A percentile compares a stretch with the other conserved stretches of the same genome.
Conservation (phyloP, 768 basidiomycete genomes). For the Plicaturopsis crispa region DNA sequence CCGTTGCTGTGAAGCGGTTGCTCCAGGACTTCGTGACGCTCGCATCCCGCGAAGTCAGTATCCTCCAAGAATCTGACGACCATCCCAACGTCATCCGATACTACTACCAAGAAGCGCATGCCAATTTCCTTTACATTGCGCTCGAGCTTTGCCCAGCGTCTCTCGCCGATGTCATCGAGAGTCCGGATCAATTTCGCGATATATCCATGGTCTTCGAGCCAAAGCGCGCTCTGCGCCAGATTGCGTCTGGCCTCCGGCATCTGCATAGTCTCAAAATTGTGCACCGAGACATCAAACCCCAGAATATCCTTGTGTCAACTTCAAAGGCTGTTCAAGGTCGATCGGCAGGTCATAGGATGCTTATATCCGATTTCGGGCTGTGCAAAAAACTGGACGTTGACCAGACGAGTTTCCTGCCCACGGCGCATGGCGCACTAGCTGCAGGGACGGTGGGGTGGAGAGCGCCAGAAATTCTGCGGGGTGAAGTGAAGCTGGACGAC, state of each 20-base stretch:
- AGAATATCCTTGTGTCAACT: slow-evolving; percentile 86
- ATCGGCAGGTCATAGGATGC: slow-evolving; percentile 59
- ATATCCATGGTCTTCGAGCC: slow-evolving; percentile 75
- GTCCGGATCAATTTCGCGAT: slow-evolving; percentile 67
- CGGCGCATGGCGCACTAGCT: slow-evolving; percentile 79
- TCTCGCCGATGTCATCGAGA: slow-evolving; percentile 81
- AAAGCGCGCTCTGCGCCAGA: slow-evolving; percentile 81
- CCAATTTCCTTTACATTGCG: slow-evolving; percentile 95
- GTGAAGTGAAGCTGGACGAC: slow-evolving; percentile 91
- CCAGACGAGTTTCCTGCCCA: slow-evolving; percentile 94
- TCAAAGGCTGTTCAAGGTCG: slow-evolving; percentile 43
- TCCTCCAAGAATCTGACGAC: slow-evolving; percentile 95
- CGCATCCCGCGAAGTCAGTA: slow-evolving; percentile 86
- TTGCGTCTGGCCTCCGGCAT: slow-evolving; percentile 82
- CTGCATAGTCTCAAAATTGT: slow-evolving; percentile 91
- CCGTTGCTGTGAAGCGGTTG: slow-evolving; percentile 97
- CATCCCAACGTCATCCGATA: slow-evolving; percentile 98
- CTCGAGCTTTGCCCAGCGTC: slow-evolving; percentile 92
- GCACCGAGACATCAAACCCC: slow-evolving; percentile 98
- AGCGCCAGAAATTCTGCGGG: slow-evolving; percentile 91
- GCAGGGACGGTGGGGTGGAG: slow-evolving; percentile 97
- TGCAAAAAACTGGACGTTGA: slow-evolving; percentile 94
- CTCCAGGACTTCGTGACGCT: slow-evolving; percentile 94
- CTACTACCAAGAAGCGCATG: slow-evolving; percentile 92
- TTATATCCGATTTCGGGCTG: slow-evolving; percentile 95